Base-by-base conservation (phyloP, 2,329 filamentous ascomycete genomes). In the Colletotrichum orbiculare region DNA sequence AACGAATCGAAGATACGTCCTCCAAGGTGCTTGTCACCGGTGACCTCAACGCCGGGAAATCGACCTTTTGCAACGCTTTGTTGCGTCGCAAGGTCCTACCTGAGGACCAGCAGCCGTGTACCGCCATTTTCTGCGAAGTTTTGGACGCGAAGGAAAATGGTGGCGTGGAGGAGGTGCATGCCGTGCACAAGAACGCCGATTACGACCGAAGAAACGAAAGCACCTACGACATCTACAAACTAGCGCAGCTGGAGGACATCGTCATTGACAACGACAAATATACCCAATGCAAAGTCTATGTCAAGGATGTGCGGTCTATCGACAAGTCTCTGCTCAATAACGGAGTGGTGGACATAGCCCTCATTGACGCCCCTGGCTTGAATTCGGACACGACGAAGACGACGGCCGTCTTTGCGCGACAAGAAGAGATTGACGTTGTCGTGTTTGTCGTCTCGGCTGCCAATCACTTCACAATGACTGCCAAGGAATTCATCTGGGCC, bases 361-460 rank as follows among this genome's bases (percentile, higher is more conserved):
- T 99, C 57, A 99, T 99, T 69, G 96, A 99, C 77, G 96, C 96
- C 0, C 96, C 96, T 2, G 96, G 96, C 37, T 84, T 99, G 57
- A 99, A 99, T 78, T 93, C 92, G 25, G 95, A 99, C 76, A 98
- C 95, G 1, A 89, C 97, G 49, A 97, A 98, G 81, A 99, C 96
- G 0, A 99, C 96, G 1, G 96, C 96, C 17, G 92, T 99, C 7
- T 99, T 99, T 77, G 96, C 96, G 33, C 87, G 96, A 62, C 96
- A 99, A 75, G 96, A 99, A 77, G 96, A 99, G 78, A 99, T 99
- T 68, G 96, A 99, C 72, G 96, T 99, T 0, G 96, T 99, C 1
- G 94, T 99, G 0, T 99, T 99, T 72, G 96, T 99, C 39, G 96
- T 99, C 6, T 97, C 94, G 10, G 96, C 96, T 2, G 94, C 95